Percentiles rank a stretch among this genome's conserved stretches.
These are phyloP conservation scores for Quillaja saponaria DNA, from an alignment of 306 rosid species.

Conservation along the genomic window DNA sequence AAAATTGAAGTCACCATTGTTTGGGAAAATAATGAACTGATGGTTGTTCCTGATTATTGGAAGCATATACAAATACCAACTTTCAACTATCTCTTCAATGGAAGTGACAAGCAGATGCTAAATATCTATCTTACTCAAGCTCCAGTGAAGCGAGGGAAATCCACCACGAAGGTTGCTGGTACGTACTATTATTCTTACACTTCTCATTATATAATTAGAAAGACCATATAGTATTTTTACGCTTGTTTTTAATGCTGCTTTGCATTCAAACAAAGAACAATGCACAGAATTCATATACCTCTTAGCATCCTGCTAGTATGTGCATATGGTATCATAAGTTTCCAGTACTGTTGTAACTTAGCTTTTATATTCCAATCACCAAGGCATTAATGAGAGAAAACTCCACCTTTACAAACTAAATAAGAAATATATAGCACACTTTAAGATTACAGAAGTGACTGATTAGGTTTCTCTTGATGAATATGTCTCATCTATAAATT, in stretches of 20 bases:
- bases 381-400: neutral
- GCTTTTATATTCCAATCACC: neutral
- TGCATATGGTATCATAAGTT: neutral
- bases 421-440: neutral
- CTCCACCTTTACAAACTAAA: conserved; percentile 1
- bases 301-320: neutral
- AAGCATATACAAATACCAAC: conserved; percentile 74
- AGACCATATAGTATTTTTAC: neutral
- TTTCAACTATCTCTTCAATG: conserved; percentile 61
- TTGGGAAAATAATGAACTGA: conserved; percentile 83
- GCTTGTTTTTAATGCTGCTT: neutral
- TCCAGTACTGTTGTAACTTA: conserved; percentile 9
- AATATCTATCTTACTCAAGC: conserved; percentile 69
- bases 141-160: conserved; percentile 59
- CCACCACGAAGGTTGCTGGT: conserved; percentile 28
- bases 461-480: conserved; percentile 25
- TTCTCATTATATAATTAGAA: neutral
- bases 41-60: conserved; percentile 73
- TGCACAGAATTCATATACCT: neutral
- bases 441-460: conserved; percentile 14
- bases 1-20: conserved; percentile 92
- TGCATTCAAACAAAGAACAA: neutral
- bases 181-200: neutral
- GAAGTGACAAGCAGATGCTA: conserved; percentile 63
- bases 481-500: conserved; percentile 32